Base-by-base conservation (phyloP, 2,329 filamentous ascomycete species). In the Xylariomycetidae sp. region DNA sequence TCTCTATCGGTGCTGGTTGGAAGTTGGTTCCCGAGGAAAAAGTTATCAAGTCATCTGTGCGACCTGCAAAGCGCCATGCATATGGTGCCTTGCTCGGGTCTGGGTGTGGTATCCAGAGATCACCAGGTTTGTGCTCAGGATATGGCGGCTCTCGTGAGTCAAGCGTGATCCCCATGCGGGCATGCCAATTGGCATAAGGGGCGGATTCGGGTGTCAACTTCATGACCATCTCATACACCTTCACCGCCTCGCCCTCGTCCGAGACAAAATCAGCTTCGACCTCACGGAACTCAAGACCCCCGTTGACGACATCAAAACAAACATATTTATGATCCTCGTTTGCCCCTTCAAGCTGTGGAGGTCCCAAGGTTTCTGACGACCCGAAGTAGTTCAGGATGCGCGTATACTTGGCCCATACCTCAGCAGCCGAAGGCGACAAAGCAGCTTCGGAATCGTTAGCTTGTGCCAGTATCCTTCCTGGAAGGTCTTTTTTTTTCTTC, bases 11-110 rank as follows among this genome's bases (percentile, higher is more conserved):
- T 4, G 30, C 41, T 4, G 45, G 45, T 23, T 37, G 34, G n/a
- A 46, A 32, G 18, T 42, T 51, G 18, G 48, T 38, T 28, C 43
- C 46, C 2, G 42, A 37, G 3, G 40, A 37, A 18, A 50, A 44
- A 11, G 38, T 43, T 11, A 49, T 42, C 4, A 57, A 37, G 19
- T 51, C 51, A 22, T 57, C 53, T 11, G 46, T 48, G 9, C 47
- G 38, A 16, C 47, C 46, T 1, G 35, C 36, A 13, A 47, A 50
- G 16, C 39, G 41, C 44, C 44, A 50, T 7, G 31, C 45, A 20
- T 36, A 45, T 3, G 31, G 23, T 3, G 43, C 39, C 38, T 45
- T 45, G 7, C 29, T 34, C 8, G 44, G 44, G 22, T 50, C 44
- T 11, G 45, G 44, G 16, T 50, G 47, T 6, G 44, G 45, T 13